Percentiles rank a stretch among this genome's conserved stretches.
These are phyloP conservation scores for Cytospora piceae DNA, from an alignment of 2,329 filamentous ascomycete genomes.

Conservation along the genomic window DNA sequence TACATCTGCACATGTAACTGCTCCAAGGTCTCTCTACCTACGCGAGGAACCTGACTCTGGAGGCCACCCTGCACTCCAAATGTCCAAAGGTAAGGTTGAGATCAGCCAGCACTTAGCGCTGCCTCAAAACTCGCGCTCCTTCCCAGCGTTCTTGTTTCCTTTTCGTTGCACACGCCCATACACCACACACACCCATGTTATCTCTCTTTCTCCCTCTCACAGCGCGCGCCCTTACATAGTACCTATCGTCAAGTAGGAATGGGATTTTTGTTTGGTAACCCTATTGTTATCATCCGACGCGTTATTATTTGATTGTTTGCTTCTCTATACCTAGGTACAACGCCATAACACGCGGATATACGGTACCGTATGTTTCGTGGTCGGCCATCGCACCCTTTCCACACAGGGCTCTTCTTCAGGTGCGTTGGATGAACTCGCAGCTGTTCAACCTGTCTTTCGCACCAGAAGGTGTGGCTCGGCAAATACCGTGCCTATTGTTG, in stretches of 20 bases:
- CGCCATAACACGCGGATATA: no score
- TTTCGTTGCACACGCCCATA: constrained; percentile 12
- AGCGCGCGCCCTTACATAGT: not conserved
- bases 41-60: not conserved
- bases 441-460: not conserved
- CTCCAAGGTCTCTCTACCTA: constrained; percentile 30
- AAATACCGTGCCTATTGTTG: not conserved
- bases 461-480: not conserved
- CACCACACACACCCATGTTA: constrained; percentile 5
- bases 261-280: not conserved
- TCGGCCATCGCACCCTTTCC: not conserved
- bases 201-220: not conserved
- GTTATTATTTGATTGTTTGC: not conserved
- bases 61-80: not conserved
- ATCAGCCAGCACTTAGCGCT: constrained; percentile 31
- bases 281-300: not conserved
- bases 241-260: not conserved
- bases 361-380: not conserved
- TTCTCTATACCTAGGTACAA: not conserved
- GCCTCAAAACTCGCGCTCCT: constrained; percentile 28
- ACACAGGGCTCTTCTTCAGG: not conserved
- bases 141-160: constrained; percentile 20
- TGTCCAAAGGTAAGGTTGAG: constrained; percentile 1
- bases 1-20: constrained; percentile 37
- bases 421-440: not conserved